Percentiles rank a stretch among this genome's conserved stretches.
phyloP scores from a whole-genome alignment of 108 stramenopile genomes.

The Nitzschia inconspicua region DNA sequence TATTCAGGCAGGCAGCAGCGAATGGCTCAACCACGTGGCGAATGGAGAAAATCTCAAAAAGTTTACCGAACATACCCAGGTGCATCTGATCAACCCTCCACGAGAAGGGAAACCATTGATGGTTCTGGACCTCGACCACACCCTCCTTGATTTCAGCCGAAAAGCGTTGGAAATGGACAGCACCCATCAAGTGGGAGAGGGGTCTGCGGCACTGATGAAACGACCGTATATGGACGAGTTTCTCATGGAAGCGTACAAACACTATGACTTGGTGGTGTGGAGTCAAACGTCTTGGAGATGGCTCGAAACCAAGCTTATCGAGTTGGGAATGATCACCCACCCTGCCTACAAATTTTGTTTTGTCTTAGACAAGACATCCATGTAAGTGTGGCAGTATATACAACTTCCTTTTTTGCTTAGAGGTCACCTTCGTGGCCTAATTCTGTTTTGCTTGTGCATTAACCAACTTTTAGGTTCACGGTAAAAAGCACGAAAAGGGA shows the following conservation, averaged over 20 bases:
- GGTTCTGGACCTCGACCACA: conserved; percentile 95
- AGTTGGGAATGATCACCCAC: conserved; percentile 87
- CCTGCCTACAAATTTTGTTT: conserved; percentile 88
- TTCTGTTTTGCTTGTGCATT: no score
- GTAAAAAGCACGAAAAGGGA: conserved; percentile 63
- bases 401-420: no score
- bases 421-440: no score
- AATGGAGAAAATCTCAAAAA: conserved; percentile 84
- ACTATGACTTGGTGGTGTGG: conserved; percentile 96
- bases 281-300: conserved; percentile 95
- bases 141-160: conserved; percentile 86
- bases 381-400: no score
- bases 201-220: conserved; percentile 38
- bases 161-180: conserved; percentile 48
- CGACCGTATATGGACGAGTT: conserved; percentile 90
- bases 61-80: conserved; percentile 78
- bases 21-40: conserved; percentile 78
- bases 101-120: conserved; percentile 81
- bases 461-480: no score
- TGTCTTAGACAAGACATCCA: conserved; percentile 93
- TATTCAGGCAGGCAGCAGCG: conserved; percentile 25
- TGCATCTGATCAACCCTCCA: conserved; percentile 88
- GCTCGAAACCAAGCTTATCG: conserved; percentile 94
- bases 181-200: conserved; percentile 14
- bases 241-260: conserved; percentile 65